A percentile compares a stretch with the other conserved stretches of the same genome.
Evolutionary conservation across 768 basidiomycete species (phyloP).

Genomic region (Naganishia vishniacii): DNA sequence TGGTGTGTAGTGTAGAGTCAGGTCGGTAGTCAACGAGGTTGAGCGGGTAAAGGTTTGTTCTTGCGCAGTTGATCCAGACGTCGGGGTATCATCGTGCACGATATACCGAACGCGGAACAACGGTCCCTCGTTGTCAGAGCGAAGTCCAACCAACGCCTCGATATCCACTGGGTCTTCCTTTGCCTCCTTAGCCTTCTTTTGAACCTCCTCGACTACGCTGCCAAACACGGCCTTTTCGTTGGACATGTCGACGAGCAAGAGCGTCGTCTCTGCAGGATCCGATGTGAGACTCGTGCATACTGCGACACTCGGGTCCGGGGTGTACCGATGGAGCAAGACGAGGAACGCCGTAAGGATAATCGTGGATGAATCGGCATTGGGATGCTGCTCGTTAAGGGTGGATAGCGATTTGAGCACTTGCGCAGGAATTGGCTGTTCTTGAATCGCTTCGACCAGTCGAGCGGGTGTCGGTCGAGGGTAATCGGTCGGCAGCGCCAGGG

Average conservation of each 20-base stretch:
- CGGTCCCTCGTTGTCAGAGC: conserved; percentile 40
- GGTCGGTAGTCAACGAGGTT: conserved; percentile 80
- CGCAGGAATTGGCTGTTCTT: conserved; percentile 65
- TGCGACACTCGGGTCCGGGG: conserved; percentile 87
- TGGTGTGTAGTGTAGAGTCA: conserved; percentile 74
- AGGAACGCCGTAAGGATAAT: conserved; percentile 89
- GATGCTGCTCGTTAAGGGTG: conserved; percentile 31
- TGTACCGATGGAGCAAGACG: conserved; percentile 85
- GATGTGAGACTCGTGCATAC: conserved; percentile 72
- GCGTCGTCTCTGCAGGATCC: conserved; percentile 57
- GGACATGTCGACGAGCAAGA: conserved; percentile 76
- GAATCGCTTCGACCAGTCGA: conserved; percentile 77
- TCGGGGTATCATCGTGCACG: conserved; percentile 49
- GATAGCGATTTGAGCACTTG: conserved; percentile 57
- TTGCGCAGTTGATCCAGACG: conserved; percentile 3
- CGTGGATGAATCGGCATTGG: conserved; percentile 65
- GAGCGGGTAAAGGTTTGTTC: conserved; percentile 16
- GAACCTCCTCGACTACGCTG: conserved; percentile 77
- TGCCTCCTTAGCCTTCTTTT: conserved; percentile 75
- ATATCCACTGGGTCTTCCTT: conserved; percentile 76
- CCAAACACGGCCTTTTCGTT: conserved; percentile 75
- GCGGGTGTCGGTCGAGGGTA: conserved; percentile 73
- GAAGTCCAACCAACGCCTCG: conserved; percentile 65
- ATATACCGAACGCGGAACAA: conserved; percentile 95
- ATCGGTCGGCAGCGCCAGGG: conserved; percentile 88